phyloP scores from a whole-genome alignment of 805 yeast genomes.

The Ogataea ganodermae region DNA sequence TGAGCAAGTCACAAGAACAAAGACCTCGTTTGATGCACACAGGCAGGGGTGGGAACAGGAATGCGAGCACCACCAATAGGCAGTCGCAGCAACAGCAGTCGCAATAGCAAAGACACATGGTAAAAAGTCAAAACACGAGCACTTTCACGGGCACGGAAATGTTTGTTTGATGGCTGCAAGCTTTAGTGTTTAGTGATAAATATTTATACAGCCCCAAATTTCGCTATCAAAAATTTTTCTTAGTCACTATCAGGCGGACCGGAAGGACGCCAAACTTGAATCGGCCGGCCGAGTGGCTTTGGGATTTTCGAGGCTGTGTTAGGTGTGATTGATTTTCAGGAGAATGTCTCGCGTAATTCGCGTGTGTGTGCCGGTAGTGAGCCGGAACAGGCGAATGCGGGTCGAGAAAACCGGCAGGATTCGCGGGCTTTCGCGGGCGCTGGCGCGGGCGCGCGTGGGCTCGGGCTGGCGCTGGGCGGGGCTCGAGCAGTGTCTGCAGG shows the following conservation, averaged over 20 bases:
- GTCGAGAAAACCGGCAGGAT: no score
- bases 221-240: neutral
- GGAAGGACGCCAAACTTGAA: neutral
- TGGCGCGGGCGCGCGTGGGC: neutral
- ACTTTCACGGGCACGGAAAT: no score
- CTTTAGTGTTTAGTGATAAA: neutral
- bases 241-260: neutral
- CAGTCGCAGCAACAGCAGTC: conserved; percentile 54
- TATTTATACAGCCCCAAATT: conserved; percentile 3
- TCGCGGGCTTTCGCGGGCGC: no score
- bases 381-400: no score
- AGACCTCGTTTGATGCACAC: conserved; percentile 73
- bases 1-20: conserved; percentile 66
- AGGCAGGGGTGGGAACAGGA: conserved; percentile 77
- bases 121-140: neutral
- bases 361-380: neutral
- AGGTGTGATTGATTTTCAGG: no score
- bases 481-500: conserved; percentile 1
- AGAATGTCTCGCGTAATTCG: neutral
- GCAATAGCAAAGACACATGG: conserved; percentile 34
- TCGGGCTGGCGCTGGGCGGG: neutral
- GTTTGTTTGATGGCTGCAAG: neutral
- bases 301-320: no score
- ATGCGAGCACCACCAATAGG: conserved; percentile 65
- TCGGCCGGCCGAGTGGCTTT: neutral